phyloP scores from a whole-genome alignment of 768 basidiomycete genomes.

The Lactarius pseudohatsudake region DNA sequence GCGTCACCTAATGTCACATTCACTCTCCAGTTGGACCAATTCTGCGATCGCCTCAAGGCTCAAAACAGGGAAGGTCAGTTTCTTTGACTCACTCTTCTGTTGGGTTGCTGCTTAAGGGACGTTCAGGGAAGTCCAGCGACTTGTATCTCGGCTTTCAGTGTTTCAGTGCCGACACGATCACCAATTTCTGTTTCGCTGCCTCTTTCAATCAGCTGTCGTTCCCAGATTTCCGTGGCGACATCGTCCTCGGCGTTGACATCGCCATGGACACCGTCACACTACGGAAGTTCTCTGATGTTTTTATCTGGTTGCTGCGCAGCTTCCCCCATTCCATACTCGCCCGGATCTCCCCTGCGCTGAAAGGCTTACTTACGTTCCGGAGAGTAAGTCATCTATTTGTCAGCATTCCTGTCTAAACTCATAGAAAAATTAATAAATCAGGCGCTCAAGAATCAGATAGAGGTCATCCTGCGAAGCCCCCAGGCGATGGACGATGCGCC shows the following conservation, averaged over 20 bases:
- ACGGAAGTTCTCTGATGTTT: slow-evolving; percentile 10
- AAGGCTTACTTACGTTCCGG: not conserved
- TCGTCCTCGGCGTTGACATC: slow-evolving; percentile 37
- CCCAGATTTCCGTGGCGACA: slow-evolving; percentile 38
- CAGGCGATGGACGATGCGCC: slow-evolving; percentile 10
- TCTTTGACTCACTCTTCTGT: not conserved
- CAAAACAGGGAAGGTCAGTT: slow-evolving; percentile 17
- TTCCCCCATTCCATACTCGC: slow-evolving; percentile 7
- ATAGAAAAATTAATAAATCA: too few species aligned
- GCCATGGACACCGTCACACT: slow-evolving; percentile 33
- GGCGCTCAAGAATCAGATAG: slow-evolving; percentile 10
- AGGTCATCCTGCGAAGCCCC: slow-evolving; percentile 8
- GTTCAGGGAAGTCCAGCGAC: slow-evolving; percentile 33
- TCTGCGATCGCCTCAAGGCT: slow-evolving; percentile 28
- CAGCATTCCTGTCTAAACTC: too few species aligned
- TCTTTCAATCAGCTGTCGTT: slow-evolving; percentile 37
- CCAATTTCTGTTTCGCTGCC: slow-evolving; percentile 43
- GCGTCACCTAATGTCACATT: not conserved
- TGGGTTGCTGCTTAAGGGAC: not conserved
- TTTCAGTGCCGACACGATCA: slow-evolving; percentile 45
- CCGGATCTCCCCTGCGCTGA: slow-evolving; percentile 2
- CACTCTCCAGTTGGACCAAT: slow-evolving; percentile 36
- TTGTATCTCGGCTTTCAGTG: slow-evolving; percentile 45
- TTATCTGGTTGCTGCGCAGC: slow-evolving; percentile 10
- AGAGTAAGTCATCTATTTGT: slow-evolving; percentile 1